phyloP scores from a whole-genome alignment of 2,329 filamentous ascomycete genomes.

The Fusarium luffae region DNA sequence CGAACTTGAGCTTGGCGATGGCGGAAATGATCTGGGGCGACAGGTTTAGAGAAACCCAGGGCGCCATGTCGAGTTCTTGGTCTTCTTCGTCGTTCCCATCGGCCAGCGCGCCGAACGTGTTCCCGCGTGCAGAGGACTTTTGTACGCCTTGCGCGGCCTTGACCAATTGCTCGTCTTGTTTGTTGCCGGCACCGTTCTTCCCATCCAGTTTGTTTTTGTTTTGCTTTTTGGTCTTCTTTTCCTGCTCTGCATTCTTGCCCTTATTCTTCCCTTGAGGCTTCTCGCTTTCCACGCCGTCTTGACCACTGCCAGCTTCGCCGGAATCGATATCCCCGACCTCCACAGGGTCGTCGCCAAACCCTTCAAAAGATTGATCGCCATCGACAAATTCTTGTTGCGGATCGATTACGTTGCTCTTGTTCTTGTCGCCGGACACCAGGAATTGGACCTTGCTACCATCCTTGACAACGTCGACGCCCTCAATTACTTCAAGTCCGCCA shows the following conservation, averaged over 20 bases:
- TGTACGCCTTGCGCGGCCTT: slow-evolving; percentile 51
- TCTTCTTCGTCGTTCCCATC: slow-evolving; percentile 66
- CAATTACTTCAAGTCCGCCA: slow-evolving; percentile 89
- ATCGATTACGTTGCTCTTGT: slow-evolving; percentile 54
- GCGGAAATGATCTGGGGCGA: slow-evolving; percentile 77
- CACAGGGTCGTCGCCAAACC: slow-evolving; percentile 66
- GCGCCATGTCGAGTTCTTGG: slow-evolving; percentile 74
- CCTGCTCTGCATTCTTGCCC: slow-evolving; percentile 46
- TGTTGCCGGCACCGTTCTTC: slow-evolving; percentile 35
- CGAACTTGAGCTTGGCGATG: slow-evolving; percentile 82
- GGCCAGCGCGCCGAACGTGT: slow-evolving; percentile 67
- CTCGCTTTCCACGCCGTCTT: slow-evolving; percentile 48
- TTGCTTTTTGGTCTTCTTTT: slow-evolving; percentile 31
- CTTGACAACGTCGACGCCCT: slow-evolving; percentile 86
- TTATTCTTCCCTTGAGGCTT: slow-evolving; percentile 45
- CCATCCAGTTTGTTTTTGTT: slow-evolving; percentile 47
- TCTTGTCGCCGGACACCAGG: slow-evolving; percentile 57
- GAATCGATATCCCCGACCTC: slow-evolving; percentile 49
- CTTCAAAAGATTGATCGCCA: slow-evolving; percentile 70
- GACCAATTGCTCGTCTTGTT: slow-evolving; percentile 48
- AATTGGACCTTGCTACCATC: slow-evolving; percentile 70
- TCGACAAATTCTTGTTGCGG: slow-evolving; percentile 40
- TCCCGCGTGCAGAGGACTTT: slow-evolving; percentile 54
- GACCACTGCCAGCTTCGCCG: slow-evolving; percentile 48
- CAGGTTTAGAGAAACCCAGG: slow-evolving; percentile 80